Percentiles rank a stretch among this genome's conserved stretches.
phyloP scores from a whole-genome alignment of 1,284 basidiomycete genomes.

The Athelia sp. region DNA sequence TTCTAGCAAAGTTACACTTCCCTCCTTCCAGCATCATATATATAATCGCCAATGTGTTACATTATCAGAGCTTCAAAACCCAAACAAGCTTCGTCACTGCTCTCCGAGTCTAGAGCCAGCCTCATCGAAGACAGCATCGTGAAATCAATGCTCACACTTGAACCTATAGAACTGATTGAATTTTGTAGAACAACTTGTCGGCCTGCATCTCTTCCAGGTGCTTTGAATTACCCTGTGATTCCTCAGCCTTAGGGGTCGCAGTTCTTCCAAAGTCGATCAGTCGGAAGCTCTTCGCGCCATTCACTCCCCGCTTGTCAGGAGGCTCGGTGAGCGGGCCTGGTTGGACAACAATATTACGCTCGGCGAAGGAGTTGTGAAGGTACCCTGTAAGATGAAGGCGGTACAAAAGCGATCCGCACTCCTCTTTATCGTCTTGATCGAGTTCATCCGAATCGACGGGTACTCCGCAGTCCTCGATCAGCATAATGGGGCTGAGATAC shows the following conservation, averaged over 20 bases:
- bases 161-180: too few relatives aligned
- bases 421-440: conserved; percentile 11
- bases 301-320: conserved; percentile 19
- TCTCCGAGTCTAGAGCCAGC: too few relatives aligned
- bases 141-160: too few relatives aligned
- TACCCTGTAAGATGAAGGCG: conserved; percentile 27
- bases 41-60: too few relatives aligned
- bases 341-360: conserved; percentile 33
- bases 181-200: too few relatives aligned
- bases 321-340: conserved; percentile 26
- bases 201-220: not conserved
- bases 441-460: conserved; percentile 16
- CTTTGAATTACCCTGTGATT: too few relatives aligned
- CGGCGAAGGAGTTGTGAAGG: conserved; percentile 28
- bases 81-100: too few relatives aligned
- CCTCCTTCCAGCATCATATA: too few relatives aligned
- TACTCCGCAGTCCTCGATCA: conserved; percentile 33
- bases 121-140: too few relatives aligned
- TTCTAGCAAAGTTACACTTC: too few relatives aligned
- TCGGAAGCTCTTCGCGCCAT: conserved; percentile 24
- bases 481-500: conserved; percentile 23
- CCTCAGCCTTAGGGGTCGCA: too few relatives aligned
- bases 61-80: too few relatives aligned
- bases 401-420: conserved; percentile 24
- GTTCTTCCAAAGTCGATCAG: conserved; percentile 31